Evolutionary conservation across 768 basidiomycete genomes (phyloP).

Genomic region (Nidularia sp.): DNA sequence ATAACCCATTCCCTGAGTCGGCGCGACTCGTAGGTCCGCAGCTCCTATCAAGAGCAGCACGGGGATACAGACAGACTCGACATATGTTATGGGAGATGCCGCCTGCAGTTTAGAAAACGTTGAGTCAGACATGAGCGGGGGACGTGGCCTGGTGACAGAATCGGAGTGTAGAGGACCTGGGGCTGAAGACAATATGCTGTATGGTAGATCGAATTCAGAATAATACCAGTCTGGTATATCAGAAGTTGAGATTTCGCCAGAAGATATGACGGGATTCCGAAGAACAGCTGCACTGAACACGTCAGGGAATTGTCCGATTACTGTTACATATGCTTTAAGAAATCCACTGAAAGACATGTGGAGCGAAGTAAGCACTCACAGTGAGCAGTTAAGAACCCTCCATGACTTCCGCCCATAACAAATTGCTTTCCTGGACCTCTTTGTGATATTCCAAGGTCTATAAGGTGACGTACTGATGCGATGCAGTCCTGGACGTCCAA

Average conservation of each 20-base stretch:
- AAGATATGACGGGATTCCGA: conserved; percentile 68
- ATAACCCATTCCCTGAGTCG: conserved; percentile 56
- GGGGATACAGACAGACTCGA: conserved; percentile 44
- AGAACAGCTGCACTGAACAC: conserved; percentile 59
- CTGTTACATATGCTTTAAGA: conserved; percentile 21
- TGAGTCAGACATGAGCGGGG: conserved; percentile 38
- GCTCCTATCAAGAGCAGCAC: conserved; percentile 60
- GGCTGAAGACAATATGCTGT: conserved; percentile 30
- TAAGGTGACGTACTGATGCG: conserved; percentile 45
- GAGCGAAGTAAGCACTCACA: conserved; percentile 30
- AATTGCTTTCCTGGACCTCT: conserved; percentile 48
- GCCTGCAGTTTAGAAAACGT: conserved; percentile 37
- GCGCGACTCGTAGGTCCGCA: conserved; percentile 58
- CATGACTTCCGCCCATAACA: conserved; percentile 65
- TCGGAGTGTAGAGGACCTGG: conserved; percentile 2
- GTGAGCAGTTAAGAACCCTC: conserved; percentile 60
- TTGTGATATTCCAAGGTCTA: conserved; percentile 43
- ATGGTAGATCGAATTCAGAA: conserved; percentile 40
- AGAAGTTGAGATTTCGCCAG: conserved; percentile 46
- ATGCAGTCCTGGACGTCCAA: conserved; percentile 68
- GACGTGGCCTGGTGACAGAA: conserved; percentile 2
- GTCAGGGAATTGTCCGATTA: conserved; percentile 60
- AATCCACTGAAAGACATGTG: background rate
- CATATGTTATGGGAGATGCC: conserved; percentile 53
- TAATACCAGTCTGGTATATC: conserved; percentile 75